A percentile compares a stretch with the other conserved stretches of the same genome.
These are phyloP conservation scores for Suillus spraguei DNA, from an alignment of 768 basidiomycete genomes.

Conservation along the genomic window DNA sequence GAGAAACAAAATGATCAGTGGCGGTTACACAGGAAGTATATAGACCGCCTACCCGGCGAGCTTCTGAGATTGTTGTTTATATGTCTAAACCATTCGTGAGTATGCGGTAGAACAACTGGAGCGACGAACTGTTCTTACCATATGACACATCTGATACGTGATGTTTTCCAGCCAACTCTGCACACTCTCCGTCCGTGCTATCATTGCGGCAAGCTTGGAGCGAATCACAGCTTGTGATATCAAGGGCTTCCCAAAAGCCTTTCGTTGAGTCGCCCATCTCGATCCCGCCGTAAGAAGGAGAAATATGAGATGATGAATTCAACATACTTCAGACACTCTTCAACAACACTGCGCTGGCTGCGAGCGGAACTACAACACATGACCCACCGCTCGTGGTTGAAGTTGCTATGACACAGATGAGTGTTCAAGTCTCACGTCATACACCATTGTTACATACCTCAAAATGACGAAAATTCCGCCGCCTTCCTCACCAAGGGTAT, in stretches of 20 bases:
- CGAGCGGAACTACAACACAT: conserved; percentile 82
- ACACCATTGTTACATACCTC: conserved; percentile 36
- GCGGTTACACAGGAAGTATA: not conserved
- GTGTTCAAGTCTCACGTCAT: not conserved
- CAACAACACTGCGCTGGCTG: conserved; percentile 66
- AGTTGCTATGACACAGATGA: conserved; percentile 57
- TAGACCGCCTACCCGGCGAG: conserved; percentile 63
- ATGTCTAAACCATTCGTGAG: conserved; percentile 42
- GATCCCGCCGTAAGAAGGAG: not conserved
- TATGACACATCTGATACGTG: conserved; percentile 86
- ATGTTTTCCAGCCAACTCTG: conserved; percentile 89
- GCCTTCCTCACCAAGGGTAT: conserved; percentile 70
- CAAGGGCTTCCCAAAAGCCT: conserved; percentile 90
- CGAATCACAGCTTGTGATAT: conserved; percentile 86
- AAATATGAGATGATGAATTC: not conserved
- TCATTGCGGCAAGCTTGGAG: conserved; percentile 87
- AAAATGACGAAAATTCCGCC: conserved; percentile 65
- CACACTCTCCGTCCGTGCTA: conserved; percentile 76
- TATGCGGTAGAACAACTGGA: not conserved
- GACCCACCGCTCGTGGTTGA: conserved; percentile 95
- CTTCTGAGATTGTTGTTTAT: conserved; percentile 71
- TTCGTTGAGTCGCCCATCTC: conserved; percentile 86
- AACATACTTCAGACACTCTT: conserved; percentile 80
- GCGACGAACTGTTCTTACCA: conserved; percentile 43
- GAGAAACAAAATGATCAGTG: conserved; percentile 3